Evolutionary conservation across 2,329 filamentous ascomycete genomes (phyloP).

Genomic region (Verticillium nubilum): DNA sequence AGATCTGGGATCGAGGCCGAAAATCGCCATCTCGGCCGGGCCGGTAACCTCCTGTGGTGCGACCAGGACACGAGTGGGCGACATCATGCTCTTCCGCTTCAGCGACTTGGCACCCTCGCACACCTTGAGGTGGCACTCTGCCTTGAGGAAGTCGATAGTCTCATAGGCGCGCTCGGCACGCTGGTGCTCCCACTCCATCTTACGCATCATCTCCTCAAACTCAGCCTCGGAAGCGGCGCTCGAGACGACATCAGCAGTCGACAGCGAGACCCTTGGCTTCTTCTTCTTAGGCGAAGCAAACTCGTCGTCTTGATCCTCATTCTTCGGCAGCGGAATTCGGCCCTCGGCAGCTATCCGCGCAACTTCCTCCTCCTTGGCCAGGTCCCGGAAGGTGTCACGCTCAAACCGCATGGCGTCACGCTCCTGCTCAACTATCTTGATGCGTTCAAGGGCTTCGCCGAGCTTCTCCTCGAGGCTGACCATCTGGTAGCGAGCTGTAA

Average conservation of each 20-base stretch:
- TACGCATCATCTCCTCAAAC: conserved; percentile 48
- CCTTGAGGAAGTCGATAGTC: conserved; percentile 68
- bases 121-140: conserved; percentile 65
- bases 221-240: conserved; percentile 53
- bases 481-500: conserved; percentile 60
- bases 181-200: conserved; percentile 54
- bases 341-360: conserved; percentile 68
- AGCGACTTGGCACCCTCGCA: conserved; percentile 51
- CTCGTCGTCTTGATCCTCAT: conserved; percentile 51
- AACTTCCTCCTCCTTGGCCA: conserved; percentile 68
- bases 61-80: conserved; percentile 29
- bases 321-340: conserved; percentile 56
- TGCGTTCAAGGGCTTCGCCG: conserved; percentile 54
- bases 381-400: conserved; percentile 67
- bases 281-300: conserved; percentile 56
- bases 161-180: conserved; percentile 65
- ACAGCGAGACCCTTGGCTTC: conserved; percentile 40
- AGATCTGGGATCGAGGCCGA: conserved; percentile 19
- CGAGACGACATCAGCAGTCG: conserved; percentile 44
- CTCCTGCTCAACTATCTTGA: conserved; percentile 66
- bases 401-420: conserved; percentile 67
- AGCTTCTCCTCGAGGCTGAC: conserved; percentile 63
- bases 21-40: conserved; percentile 35
- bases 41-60: conserved; percentile 30
- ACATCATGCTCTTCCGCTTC: conserved; percentile 22